Evolutionary conservation across 345 rosid species (phyloP).

Genomic region (Sisymbrium altissimum): DNA sequence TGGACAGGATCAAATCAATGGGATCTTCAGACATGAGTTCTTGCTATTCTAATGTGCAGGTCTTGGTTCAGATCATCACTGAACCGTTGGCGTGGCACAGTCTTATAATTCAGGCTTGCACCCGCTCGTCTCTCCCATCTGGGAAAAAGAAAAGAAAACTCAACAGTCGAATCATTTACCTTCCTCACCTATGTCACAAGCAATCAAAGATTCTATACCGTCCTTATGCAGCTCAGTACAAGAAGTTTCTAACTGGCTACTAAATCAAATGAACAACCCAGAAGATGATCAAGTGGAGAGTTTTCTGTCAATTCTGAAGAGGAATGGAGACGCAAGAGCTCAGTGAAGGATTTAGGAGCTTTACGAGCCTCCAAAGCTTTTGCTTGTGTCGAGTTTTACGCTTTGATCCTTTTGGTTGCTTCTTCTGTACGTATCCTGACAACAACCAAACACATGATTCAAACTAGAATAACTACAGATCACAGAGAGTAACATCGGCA

Average conservation of each 20-base stretch:
- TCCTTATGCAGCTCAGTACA: conserved; percentile 42
- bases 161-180: conserved; percentile 47
- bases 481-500: background rate
- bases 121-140: conserved; percentile 65
- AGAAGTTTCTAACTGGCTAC: conserved; percentile 54
- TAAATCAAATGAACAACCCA: conserved; percentile 40
- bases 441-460: background rate
- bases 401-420: conserved; percentile 65
- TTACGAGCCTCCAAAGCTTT: conserved; percentile 91
- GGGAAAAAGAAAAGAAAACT: conserved; percentile 94
- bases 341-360: conserved; percentile 84
- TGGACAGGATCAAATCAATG: conserved; percentile 47
- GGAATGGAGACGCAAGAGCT: conserved; percentile 54
- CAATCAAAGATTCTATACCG: conserved; percentile 52
- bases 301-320: conserved; percentile 43
- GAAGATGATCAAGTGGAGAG: conserved; percentile 60
- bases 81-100: conserved; percentile 93
- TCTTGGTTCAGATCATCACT: conserved; percentile 62
- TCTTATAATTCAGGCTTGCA: conserved; percentile 68
- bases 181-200: conserved; percentile 38
- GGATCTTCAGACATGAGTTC: conserved; percentile 47
- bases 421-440: conserved; percentile 75
- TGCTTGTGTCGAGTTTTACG: conserved; percentile 94
- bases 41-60: conserved; percentile 45
- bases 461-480: background rate